phyloP scores from a whole-genome alignment of 2,329 filamentous ascomycete genomes.

The Cytospora mali region DNA sequence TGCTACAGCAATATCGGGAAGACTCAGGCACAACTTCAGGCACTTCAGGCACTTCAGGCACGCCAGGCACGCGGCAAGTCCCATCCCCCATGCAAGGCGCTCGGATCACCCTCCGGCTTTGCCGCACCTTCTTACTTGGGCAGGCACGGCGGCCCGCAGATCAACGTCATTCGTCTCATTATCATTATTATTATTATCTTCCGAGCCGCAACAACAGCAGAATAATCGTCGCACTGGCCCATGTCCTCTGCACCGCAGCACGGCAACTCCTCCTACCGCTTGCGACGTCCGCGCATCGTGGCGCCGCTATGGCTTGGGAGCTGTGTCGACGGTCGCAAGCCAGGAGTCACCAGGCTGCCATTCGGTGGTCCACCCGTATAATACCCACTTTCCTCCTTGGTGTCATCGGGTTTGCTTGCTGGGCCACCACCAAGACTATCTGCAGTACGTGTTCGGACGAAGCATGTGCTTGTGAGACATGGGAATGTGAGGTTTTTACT shows the following conservation, averaged over 20 bases:
- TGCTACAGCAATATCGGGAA: background rate
- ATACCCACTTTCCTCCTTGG: slow-evolving; percentile 72
- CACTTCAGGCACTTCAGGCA: no score
- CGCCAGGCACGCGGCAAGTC: background rate
- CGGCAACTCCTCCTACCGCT: slow-evolving; percentile 13
- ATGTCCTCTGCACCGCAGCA: background rate
- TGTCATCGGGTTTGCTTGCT: slow-evolving; percentile 70
- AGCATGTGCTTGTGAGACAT: background rate
- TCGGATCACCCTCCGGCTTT: background rate
- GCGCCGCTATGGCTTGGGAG: slow-evolving; percentile 14
- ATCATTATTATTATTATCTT: background rate
- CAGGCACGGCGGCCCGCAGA: background rate
- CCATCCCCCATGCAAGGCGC: background rate
- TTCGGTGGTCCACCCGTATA: slow-evolving; percentile 62
- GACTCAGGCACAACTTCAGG: no score
- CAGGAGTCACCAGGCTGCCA: slow-evolving; percentile 46
- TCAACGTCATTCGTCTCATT: background rate
- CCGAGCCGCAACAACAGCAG: background rate
- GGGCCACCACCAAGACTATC: slow-evolving; percentile 67
- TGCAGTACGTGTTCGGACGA: slow-evolving; percentile 61
- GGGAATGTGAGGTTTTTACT: background rate
- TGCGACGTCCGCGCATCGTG: slow-evolving; percentile 15
- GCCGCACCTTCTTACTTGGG: background rate
- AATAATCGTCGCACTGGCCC: background rate
- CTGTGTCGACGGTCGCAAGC: slow-evolving; percentile 22